phyloP scores from a whole-genome alignment of 106 monocot species.

The Allium cepa region DNA sequence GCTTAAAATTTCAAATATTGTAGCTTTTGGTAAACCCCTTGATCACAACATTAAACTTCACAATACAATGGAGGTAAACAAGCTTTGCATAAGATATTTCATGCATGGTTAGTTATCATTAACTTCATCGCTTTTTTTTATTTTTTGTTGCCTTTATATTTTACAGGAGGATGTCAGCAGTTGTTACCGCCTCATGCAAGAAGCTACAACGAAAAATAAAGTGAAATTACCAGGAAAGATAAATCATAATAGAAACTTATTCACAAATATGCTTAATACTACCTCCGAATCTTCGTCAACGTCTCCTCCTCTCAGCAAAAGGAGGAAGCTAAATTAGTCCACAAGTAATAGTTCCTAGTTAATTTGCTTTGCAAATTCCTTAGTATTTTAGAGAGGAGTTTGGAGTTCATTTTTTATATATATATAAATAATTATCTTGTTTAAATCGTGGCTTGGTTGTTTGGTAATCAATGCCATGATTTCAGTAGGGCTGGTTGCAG shows the following conservation, averaged over 20 bases:
- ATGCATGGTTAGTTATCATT: background rate
- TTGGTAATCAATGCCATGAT: constrained; percentile 8
- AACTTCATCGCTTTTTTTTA: background rate
- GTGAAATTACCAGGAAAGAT: constrained; percentile 17
- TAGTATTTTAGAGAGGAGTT: constrained; percentile 25
- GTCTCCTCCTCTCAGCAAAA: constrained; percentile 29
- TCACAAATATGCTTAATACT: background rate
- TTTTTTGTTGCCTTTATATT: background rate
- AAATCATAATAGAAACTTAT: constrained; percentile 12
- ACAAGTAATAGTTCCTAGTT: constrained; percentile 5
- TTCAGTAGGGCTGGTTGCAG: constrained; percentile 2
- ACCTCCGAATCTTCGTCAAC: constrained; percentile 24
- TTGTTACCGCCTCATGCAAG: constrained; percentile 53
- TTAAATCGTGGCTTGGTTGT: background rate
- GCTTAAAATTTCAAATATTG: no score
- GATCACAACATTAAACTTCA: no score
- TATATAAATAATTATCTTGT: constrained; percentile 2
- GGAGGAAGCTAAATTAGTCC: constrained; percentile 37
- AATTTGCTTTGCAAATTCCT: constrained; percentile 19
- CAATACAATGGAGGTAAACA: background rate
- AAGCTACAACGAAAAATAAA: constrained; percentile 12
- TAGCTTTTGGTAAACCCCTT: no score
- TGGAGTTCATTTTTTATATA: constrained; percentile 11
- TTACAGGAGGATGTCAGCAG: constrained; percentile 43
- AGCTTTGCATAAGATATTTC: background rate